Percentiles rank a stretch among this genome's conserved stretches.
These are phyloP conservation scores for Cymbopogon flexuosus DNA, from an alignment of 202 grass and related monocot genomes.

Conservation along the genomic window DNA sequence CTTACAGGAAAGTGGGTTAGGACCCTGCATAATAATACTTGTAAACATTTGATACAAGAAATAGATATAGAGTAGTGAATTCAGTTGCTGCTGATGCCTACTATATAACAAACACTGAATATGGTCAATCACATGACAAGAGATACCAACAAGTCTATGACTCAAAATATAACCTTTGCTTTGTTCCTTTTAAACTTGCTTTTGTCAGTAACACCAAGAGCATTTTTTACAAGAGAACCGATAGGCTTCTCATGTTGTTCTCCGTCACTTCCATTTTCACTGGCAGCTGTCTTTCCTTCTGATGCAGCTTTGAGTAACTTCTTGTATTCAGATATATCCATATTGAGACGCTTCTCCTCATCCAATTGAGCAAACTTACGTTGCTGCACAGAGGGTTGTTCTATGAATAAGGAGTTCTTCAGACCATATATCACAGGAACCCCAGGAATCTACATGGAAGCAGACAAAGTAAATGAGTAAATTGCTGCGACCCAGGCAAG, in stretches of 20 bases:
- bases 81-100: not conserved
- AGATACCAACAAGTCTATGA: not conserved
- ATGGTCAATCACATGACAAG: not conserved
- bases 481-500: not conserved
- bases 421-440: slow-evolving; percentile 88
- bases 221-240: slow-evolving; percentile 37
- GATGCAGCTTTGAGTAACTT: slow-evolving; percentile 47
- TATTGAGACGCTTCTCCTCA: slow-evolving; percentile 71
- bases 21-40: slow-evolving; percentile 53
- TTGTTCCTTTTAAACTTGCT: slow-evolving; percentile 82
- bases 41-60: slow-evolving; percentile 6
- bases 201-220: slow-evolving; percentile 48
- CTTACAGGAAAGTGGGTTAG: slow-evolving; percentile 93
- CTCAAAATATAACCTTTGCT: slow-evolving; percentile 59
- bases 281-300: slow-evolving; percentile 24
- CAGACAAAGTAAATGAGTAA: not conserved
- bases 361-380: slow-evolving; percentile 62
- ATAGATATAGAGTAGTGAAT: not conserved
- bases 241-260: slow-evolving; percentile 26
- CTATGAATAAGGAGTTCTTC: slow-evolving; percentile 69
- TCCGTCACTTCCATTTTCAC: slow-evolving; percentile 36
- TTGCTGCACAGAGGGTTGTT: slow-evolving; percentile 66
- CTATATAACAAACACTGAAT: not conserved
- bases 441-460: slow-evolving; percentile 58
- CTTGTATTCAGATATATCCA: slow-evolving; percentile 61